Base-by-base conservation (phyloP, 2,329 filamentous ascomycete species). In the Neopestalotiopsis clavispora region DNA sequence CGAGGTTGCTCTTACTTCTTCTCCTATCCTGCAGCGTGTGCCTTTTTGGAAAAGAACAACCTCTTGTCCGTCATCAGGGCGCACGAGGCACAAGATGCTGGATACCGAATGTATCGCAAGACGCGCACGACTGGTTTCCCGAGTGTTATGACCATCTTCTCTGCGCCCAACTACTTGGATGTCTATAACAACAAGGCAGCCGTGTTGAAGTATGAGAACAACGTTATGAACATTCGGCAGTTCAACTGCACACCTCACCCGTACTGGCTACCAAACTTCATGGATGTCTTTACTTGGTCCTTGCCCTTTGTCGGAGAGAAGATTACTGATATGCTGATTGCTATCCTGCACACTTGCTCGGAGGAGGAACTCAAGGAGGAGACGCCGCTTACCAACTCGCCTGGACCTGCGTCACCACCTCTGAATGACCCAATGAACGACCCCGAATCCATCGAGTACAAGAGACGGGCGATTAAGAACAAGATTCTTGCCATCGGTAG, bases 261-360 rank as follows among this genome's bases (percentile, higher is more conserved):
- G 6, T 99, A 99, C 86, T 99, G 96, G 96, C 89, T 99, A 63
- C 96, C 96, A 67, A 99, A 99, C 85, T 99, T 99, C 80, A 99
- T 99, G 96, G 96, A 99, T 78, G 96, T 99, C 72, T 99, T 99
- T 80, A 99, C 96, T n/a, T 99, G 96, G 96, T 99, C 96, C 42
- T 86, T 99, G 70, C 96, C 96, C 0, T 99, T 99, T 82, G 96
- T 99, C 30, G 95, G 96, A 71, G 96, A 99, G 83, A 99, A 99
- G 88, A 95, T 99, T 78, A 98, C 96, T 20, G 96, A 99, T 78
- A 99, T 99, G 96, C 90, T 99, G 73, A 98, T 99, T 79, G 95
- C 95, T 57, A 99, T 99, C 77, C 86, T 99, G 75, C 98, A 97
- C 85, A 98, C 94, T 20, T 98, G 95, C 85, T 98, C 96, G n/a